These are phyloP conservation scores for Calonectria pseudoturangicola DNA, from an alignment of 2,329 filamentous ascomycete genomes.

Conservation along the genomic window DNA sequence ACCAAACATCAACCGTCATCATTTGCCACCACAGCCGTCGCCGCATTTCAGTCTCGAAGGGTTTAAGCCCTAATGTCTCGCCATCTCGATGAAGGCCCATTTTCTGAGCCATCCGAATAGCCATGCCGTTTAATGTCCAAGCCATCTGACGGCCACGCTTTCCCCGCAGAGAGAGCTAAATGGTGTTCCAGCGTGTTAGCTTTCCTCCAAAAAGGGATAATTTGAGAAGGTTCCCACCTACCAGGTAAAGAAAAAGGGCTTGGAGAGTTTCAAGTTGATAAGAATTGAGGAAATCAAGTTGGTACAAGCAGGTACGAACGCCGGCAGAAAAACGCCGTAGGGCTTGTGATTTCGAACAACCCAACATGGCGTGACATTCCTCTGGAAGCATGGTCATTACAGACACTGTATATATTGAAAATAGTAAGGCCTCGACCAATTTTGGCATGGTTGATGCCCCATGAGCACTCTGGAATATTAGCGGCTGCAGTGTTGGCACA, in stretches of 20 bases:
- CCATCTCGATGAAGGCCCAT: constrained; percentile 79
- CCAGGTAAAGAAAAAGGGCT: constrained; percentile 74
- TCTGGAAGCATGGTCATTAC: constrained; percentile 71
- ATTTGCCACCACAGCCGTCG: constrained; percentile 79
- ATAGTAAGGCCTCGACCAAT: constrained; percentile 75
- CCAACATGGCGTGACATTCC: constrained; percentile 72
- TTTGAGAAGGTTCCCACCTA: constrained; percentile 50
- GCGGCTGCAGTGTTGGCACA: constrained; percentile 78
- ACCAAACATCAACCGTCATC: constrained; percentile 73
- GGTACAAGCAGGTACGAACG: constrained; percentile 67
- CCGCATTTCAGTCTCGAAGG: constrained; percentile 79
- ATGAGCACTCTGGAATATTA: constrained; percentile 74
- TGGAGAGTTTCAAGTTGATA: constrained; percentile 74
- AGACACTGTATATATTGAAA: constrained; percentile 78
- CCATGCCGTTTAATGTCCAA: constrained; percentile 75
- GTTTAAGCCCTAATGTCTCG: constrained; percentile 70
- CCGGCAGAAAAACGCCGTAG: constrained; percentile 70
- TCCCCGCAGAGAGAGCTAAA: constrained; percentile 71
- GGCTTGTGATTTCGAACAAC: constrained; percentile 67
- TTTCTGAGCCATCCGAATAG: constrained; percentile 78
- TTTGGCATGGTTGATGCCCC: constrained; percentile 71
- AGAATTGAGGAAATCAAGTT: constrained; percentile 72
- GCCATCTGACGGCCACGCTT: constrained; percentile 73
- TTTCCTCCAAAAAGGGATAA: not conserved
- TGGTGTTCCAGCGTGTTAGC: constrained; percentile 34